Evolutionary conservation across 805 yeast species (phyloP).

Genomic region (Metschnikowia amazonensis): DNA sequence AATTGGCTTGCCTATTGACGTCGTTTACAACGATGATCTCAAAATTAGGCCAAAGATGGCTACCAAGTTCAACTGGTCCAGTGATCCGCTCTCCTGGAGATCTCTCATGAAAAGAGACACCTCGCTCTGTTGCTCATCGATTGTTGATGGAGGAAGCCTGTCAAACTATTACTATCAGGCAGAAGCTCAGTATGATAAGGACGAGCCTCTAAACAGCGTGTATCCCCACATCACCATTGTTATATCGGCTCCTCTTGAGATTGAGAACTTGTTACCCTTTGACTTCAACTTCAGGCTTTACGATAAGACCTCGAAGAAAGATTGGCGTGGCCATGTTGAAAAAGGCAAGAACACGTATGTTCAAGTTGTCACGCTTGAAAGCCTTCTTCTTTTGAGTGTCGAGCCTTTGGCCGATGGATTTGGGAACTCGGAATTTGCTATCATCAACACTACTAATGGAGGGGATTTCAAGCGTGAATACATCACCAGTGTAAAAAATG

Average conservation of each 20-base stretch:
- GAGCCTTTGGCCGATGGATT: slow-evolving; percentile 61
- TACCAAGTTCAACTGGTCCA: slow-evolving; percentile 66
- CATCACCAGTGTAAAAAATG: slow-evolving; percentile 47
- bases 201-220: slow-evolving; percentile 67
- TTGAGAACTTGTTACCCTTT: slow-evolving; percentile 81
- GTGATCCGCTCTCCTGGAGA: slow-evolving; percentile 61
- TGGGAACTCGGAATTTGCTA: slow-evolving; percentile 66
- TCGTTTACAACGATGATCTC: slow-evolving; percentile 56
- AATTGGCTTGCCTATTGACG: slow-evolving; percentile 70
- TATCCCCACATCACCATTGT: slow-evolving; percentile 82
- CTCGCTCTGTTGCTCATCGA: slow-evolving; percentile 58
- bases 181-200: slow-evolving; percentile 56
- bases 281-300: slow-evolving; percentile 72
- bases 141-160: slow-evolving; percentile 29
- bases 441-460: slow-evolving; percentile 56
- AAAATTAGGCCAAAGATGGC: slow-evolving; percentile 59
- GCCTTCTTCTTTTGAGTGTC: slow-evolving; percentile 67
- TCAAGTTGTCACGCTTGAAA: slow-evolving; percentile 74
- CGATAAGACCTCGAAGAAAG: slow-evolving; percentile 66
- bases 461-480: slow-evolving; percentile 57
- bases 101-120: slow-evolving; percentile 46
- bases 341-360: slow-evolving; percentile 69
- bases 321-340: slow-evolving; percentile 58
- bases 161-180: slow-evolving; percentile 67
- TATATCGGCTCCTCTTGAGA: slow-evolving; percentile 79